phyloP scores from a whole-genome alignment of 73 alveolate species.

The Paramecium sonneborni region DNA sequence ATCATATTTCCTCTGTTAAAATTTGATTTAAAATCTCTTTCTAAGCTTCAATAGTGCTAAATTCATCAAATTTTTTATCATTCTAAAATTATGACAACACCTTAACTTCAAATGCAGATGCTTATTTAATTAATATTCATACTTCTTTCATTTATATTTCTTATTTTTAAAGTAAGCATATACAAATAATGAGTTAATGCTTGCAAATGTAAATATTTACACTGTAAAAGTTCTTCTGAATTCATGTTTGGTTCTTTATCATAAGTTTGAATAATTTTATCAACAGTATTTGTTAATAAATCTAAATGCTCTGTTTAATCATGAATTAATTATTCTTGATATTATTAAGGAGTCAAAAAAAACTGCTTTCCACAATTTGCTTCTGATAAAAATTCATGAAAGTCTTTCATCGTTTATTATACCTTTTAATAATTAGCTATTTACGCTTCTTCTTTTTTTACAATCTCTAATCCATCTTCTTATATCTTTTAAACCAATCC shows the following conservation, averaged over 20 bases:
- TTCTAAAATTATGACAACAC: background rate
- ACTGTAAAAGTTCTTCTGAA: background rate
- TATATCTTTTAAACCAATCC: background rate
- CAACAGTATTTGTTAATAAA: background rate
- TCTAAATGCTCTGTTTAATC: background rate
- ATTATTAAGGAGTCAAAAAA: background rate
- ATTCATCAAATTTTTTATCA: background rate
- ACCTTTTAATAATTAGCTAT: background rate
- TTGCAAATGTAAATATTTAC: background rate
- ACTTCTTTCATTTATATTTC: background rate
- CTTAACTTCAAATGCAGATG: background rate
- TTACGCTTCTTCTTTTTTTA: slow-evolving; percentile 12
- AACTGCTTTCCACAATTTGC: background rate
- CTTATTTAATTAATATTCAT: background rate
- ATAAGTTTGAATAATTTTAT: background rate
- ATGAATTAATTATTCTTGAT: background rate
- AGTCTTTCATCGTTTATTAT: background rate
- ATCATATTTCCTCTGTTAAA: background rate
- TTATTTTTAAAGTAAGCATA: background rate
- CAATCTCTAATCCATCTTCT: background rate
- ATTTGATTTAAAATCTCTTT: background rate
- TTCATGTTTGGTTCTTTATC: slow-evolving; percentile 3
- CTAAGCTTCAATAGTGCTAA: background rate
- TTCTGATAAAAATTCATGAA: background rate
- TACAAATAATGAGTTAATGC: background rate